A percentile compares a stretch with the other conserved stretches of the same genome.
Evolutionary conservation across 2,329 filamentous ascomycete genomes (phyloP).

Genomic region (Massarina eburnea): DNA sequence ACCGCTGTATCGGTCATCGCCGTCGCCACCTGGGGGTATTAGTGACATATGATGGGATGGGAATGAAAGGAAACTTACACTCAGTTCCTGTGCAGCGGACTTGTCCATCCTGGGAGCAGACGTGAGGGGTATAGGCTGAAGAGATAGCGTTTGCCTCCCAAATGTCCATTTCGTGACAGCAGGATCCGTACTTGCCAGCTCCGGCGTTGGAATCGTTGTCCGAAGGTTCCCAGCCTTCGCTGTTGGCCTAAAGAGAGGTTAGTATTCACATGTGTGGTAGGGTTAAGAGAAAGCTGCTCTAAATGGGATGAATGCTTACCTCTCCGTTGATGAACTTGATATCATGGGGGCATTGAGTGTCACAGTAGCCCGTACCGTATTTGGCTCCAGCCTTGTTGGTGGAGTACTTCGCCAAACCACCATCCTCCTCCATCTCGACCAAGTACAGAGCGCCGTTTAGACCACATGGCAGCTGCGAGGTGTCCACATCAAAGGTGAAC

Average conservation of each 20-base stretch:
- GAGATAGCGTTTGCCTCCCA: constrained; percentile 68
- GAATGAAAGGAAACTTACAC: neutral
- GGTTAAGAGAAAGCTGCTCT: too few relatives aligned
- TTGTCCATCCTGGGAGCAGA: constrained; percentile 54
- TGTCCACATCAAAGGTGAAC: constrained; percentile 32
- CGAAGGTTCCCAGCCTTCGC: constrained; percentile 53
- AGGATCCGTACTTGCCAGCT: constrained; percentile 55
- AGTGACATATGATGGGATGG: constrained; percentile 17
- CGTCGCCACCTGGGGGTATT: constrained; percentile 39
- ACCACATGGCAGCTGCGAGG: constrained; percentile 65
- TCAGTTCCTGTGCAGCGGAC: constrained; percentile 50
- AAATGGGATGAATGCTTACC: constrained; percentile 27
- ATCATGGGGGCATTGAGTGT: constrained; percentile 29
- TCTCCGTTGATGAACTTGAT: constrained; percentile 54
- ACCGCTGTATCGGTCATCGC: constrained; percentile 56
- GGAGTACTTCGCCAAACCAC: constrained; percentile 53
- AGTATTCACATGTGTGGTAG: constrained; percentile 1
- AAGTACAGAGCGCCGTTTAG: constrained; percentile 71
- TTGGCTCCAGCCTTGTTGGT: constrained; percentile 51
- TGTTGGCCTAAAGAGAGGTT: constrained; percentile 49
- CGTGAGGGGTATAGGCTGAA: constrained; percentile 63
- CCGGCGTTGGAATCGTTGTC: constrained; percentile 55
- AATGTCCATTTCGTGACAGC: constrained; percentile 66
- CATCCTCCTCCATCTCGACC: constrained; percentile 60
- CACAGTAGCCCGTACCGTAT: constrained; percentile 59